These are phyloP conservation scores for Pythium myriotylum DNA, from an alignment of 352 stramenopile species.

Conservation along the genomic window DNA sequence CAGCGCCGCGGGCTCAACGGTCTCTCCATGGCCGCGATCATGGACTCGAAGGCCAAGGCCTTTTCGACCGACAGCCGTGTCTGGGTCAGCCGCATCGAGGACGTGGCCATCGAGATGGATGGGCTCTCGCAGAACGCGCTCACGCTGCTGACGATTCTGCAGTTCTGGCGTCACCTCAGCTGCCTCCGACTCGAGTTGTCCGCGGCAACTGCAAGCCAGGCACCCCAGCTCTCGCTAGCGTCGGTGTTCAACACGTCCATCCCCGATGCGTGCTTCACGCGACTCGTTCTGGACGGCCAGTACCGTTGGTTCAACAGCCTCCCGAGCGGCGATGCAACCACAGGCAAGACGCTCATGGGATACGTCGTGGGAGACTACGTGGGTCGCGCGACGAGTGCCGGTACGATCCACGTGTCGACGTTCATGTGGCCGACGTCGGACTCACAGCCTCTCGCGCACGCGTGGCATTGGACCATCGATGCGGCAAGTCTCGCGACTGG, in stretches of 20 bases:
- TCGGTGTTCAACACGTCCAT: conserved; percentile 10
- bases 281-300: conserved; percentile 9
- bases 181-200: conserved; percentile 2
- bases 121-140: background rate
- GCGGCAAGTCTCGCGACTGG: background rate
- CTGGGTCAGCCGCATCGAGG: conserved; percentile 9
- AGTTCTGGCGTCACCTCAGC: conserved; percentile 19
- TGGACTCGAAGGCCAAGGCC: background rate
- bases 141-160: conserved; percentile 4
- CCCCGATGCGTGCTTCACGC: conserved; percentile 1
- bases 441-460: background rate
- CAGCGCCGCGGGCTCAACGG: background rate
- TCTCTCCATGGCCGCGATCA: background rate
- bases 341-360: conserved; percentile 12
- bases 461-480: conserved; percentile 23
- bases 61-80: conserved; percentile 5
- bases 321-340: conserved; percentile 11
- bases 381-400: background rate
- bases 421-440: conserved; percentile 10
- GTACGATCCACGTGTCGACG: conserved; percentile 11
- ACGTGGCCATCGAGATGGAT: conserved; percentile 6
- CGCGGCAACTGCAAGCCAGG: background rate
- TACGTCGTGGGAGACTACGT: conserved; percentile 21
- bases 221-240: conserved; percentile 4
- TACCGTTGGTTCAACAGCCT: conserved; percentile 14